Conservation (phyloP, 2,329 filamentous ascomycete genomes). For the Chrysoporthe cubensis region DNA sequence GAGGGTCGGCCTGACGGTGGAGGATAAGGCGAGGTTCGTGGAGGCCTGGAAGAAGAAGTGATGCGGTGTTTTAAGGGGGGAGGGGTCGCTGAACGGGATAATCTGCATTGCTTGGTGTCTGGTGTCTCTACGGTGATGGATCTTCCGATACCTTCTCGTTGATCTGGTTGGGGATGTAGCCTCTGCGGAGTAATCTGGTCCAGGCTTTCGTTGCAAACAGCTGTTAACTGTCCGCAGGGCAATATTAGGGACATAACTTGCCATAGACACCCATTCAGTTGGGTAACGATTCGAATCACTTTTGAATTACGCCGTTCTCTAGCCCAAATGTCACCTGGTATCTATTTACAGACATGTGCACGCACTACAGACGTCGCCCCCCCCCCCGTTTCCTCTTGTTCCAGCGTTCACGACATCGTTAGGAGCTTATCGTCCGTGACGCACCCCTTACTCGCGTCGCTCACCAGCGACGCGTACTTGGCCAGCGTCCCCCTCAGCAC, state of each 20-base stretch:
- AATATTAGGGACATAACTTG: background rate
- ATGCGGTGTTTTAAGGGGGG: constrained; percentile 38
- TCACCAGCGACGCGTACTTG: constrained; percentile 69
- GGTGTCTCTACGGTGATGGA: constrained; percentile 9
- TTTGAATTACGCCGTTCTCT: constrained; percentile 26
- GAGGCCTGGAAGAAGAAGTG: constrained; percentile 58
- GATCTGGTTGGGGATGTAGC: background rate
- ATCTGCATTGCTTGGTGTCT: constrained; percentile 25
- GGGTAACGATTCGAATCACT: constrained; percentile 13
- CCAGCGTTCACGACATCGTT: constrained; percentile 18
- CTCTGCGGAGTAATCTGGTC: background rate
- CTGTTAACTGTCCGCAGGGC: background rate
- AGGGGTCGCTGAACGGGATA: background rate
- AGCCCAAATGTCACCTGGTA: constrained; percentile 23
- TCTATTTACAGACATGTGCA: constrained; percentile 20
- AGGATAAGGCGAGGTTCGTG: constrained; percentile 83
- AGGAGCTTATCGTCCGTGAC: constrained; percentile 52
- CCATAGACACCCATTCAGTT: background rate
- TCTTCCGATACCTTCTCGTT: background rate
- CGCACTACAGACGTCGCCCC: background rate
- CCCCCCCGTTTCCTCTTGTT: background rate
- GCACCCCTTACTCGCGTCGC: constrained; percentile 62
- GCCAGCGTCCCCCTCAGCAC: constrained; percentile 68
- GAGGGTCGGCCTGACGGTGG: constrained; percentile 80
- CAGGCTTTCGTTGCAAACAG: background rate